Evolutionary conservation across 345 rosid genomes (phyloP).

Genomic region (Raphanus raphanistrum): DNA sequence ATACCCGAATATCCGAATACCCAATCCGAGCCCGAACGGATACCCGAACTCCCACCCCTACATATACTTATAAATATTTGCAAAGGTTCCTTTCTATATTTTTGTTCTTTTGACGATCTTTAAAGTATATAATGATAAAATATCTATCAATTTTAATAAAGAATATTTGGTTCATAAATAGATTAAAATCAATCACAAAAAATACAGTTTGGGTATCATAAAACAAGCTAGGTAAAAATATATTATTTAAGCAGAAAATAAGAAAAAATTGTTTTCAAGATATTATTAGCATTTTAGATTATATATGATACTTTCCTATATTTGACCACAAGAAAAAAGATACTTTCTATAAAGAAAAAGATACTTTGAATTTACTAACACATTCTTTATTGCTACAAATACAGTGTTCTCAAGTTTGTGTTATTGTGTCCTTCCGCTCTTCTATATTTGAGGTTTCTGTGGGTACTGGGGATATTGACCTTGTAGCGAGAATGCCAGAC

Average conservation of each 20-base stretch:
- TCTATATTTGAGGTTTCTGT: background rate
- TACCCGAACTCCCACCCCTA: no score
- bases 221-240: background rate
- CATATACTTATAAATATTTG: no score
- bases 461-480: background rate
- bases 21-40: no score
- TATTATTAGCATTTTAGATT: background rate
- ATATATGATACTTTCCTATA: background rate
- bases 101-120: no score
- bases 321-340: background rate
- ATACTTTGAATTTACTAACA: background rate
- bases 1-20: no score
- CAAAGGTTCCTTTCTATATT: no score
- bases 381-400: background rate
- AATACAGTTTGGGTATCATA: background rate
- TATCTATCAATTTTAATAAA: background rate
- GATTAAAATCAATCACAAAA: background rate
- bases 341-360: background rate
- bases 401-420: background rate
- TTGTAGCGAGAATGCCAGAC: constrained; percentile 77
- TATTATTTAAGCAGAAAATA: background rate
- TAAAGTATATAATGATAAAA: background rate
- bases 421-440: constrained; percentile 1
- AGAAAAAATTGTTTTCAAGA: background rate
- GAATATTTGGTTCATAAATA: background rate